A percentile compares a stretch with the other conserved stretches of the same genome.
Evolutionary conservation across 2,329 filamentous ascomycete species (phyloP).

Genomic region (Elsinoe australis): DNA sequence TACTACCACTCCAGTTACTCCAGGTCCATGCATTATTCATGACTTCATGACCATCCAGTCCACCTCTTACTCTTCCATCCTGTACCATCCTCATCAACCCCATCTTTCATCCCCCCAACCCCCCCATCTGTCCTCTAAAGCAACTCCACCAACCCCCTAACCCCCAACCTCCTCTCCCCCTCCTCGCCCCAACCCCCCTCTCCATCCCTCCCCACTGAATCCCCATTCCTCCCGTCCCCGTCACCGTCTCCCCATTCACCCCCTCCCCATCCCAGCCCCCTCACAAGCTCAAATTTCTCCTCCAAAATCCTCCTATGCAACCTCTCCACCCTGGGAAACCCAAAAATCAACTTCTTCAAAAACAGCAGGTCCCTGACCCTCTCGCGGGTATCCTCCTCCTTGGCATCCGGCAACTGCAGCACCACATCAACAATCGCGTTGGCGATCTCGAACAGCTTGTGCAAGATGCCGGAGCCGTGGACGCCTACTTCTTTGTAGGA

Average conservation of each 20-base stretch:
- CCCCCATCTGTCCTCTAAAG: background rate
- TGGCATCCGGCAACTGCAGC: conserved; percentile 44
- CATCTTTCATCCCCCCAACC: background rate
- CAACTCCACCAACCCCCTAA: conserved; percentile 9
- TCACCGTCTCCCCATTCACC: background rate
- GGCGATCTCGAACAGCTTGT: conserved; percentile 54
- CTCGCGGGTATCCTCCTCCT: conserved; percentile 40
- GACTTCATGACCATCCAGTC: too few species aligned
- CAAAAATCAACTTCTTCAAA: conserved; percentile 20
- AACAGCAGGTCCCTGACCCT: conserved; percentile 45
- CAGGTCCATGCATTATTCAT: too few species aligned
- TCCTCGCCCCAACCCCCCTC: background rate
- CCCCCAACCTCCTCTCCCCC: conserved; percentile 2
- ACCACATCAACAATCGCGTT: conserved; percentile 53
- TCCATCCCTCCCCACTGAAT: background rate
- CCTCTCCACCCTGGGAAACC: conserved; percentile 19
- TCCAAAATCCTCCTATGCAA: conserved; percentile 19
- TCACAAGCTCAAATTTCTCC: conserved; percentile 20
- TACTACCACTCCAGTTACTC: too few species aligned
- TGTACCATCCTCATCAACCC: too few species aligned
- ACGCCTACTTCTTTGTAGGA: conserved; percentile 44
- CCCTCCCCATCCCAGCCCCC: conserved; percentile 13
- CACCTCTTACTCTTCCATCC: too few species aligned
- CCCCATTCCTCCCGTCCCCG: background rate
- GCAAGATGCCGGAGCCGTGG: conserved; percentile 50